Conservation (phyloP, 495 filamentous ascomycete genomes). For the Penicillium tannophilum region DNA sequence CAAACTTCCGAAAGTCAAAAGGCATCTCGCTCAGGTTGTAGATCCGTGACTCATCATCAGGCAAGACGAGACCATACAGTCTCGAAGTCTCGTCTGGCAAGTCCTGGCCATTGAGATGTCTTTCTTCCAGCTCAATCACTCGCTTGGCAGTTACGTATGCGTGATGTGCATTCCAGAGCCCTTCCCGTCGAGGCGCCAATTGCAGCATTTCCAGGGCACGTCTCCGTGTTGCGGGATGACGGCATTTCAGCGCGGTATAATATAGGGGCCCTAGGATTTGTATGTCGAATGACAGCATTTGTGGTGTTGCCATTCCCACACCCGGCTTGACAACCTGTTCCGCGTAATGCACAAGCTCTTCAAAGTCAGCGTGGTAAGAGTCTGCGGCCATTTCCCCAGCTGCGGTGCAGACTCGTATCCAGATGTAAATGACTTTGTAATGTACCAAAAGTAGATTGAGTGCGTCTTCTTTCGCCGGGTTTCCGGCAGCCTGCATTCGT, state of each 20-base stretch:
- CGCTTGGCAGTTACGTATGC: conserved; percentile 10
- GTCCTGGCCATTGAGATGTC: conserved; percentile 4
- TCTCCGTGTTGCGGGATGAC: conserved; percentile 4
- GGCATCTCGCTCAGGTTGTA: conserved; percentile 2
- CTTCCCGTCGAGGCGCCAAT: conserved; percentile 9
- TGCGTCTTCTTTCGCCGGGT: conserved; percentile 3
- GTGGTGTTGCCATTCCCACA: conserved; percentile 5
- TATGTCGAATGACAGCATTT: conserved; percentile 8
- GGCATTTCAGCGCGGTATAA: conserved; percentile 6
- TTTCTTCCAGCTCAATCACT: conserved; percentile 8
- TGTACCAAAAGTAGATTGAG: conserved; percentile 8
- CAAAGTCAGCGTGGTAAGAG: conserved; percentile 6
- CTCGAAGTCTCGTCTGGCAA: conserved; percentile 8
- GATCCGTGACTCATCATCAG: conserved; percentile 5
- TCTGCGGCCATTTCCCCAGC: conserved; percentile 7
- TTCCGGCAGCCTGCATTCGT: conserved; percentile 9
- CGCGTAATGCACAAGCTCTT: conserved; percentile 10
- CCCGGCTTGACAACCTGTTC: conserved; percentile 3
- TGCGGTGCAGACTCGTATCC: conserved; percentile 4
- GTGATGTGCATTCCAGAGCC: conserved; percentile 10
- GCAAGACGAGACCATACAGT: conserved; percentile 1
- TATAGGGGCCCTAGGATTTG: conserved; percentile 9
- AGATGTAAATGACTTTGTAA: conserved; percentile 9
- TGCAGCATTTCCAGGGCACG: conserved; percentile 6
- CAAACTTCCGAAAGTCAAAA: conserved; percentile 8